Evolutionary conservation across 2,329 filamentous ascomycete species (phyloP), one percentile per base, ranked within the genome.

Genomic region (Hymenoscyphus fraxineus): DNA sequence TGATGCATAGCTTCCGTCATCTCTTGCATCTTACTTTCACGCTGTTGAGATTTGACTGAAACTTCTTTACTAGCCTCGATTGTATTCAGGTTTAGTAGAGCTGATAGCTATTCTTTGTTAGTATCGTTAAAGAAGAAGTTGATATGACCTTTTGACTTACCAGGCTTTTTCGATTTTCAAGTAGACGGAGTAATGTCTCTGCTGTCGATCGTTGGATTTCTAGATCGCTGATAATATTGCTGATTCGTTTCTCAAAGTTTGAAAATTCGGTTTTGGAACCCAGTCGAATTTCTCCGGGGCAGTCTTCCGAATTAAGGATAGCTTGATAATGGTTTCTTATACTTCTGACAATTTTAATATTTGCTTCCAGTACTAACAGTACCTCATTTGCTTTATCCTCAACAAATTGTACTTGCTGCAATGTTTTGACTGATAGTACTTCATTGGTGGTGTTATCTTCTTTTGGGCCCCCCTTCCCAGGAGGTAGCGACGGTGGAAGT

Each of bases 1-100:
- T 66, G 62, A 41, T 76, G 70, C 71, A 73, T 74, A 3, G 72
- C 66, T 12, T 32, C 12, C 3, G n/a, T 59, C 32, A 59, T 19
- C 3, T 47, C n/a, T 47, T 47, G 41, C 41, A 47, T 47, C 3
- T 47, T 47, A 19, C 41, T 10, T 47, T 19, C 41, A 47, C 22
- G 16, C 41, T 47, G 7, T 47, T 19, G 16, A 19, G n/a, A 10
- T 16, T 19, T n/a, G 22, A 7, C 41, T 47, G n/a, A 22, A 19
- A 16, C 41, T 47, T 47, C 41, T 47, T 10, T 47, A 19, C 41
- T 9, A 47, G 22, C 27, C 27, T 27, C 27, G 27, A 27, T 27
- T 27, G 27, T 27, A 27, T 27, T 27, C 27, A 27, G 27, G 27
- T 27, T 27, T 27, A 27, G 27, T 27, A 27, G 27, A 27, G 27